phyloP scores from a whole-genome alignment of 176 grass and related monocot genomes.

The Triticum dicoccoides region DNA sequence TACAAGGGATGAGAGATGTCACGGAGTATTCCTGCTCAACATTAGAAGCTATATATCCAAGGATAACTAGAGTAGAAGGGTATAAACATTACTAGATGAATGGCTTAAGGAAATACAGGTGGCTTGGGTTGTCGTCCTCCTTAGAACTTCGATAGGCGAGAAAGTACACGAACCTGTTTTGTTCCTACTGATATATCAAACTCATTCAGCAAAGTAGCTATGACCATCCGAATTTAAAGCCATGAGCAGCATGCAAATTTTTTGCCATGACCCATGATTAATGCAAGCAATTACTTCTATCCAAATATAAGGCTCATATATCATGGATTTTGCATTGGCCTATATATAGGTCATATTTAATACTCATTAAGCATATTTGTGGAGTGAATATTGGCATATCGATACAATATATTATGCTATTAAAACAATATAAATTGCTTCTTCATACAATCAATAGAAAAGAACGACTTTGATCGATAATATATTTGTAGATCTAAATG shows the following conservation, averaged over 20 bases:
- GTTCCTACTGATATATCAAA: neutral
- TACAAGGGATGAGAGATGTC: neutral
- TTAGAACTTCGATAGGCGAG: neutral
- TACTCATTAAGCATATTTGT: too few species aligned
- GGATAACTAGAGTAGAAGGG: neutral
- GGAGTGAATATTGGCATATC: too few species aligned
- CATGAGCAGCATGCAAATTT: neutral
- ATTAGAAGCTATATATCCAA: neutral
- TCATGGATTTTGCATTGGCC: too few species aligned
- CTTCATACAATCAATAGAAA: too few species aligned
- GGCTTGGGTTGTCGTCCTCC: neutral
- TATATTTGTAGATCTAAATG: too few species aligned
- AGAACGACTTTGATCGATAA: too few species aligned
- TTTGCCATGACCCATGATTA: neutral
- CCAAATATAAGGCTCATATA: neutral
- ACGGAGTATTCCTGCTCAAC: neutral
- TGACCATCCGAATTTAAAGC: neutral
- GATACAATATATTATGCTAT: too few species aligned
- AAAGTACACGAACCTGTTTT: neutral
- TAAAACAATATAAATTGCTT: too few species aligned
- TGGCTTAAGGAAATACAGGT: neutral
- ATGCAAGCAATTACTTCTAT: neutral
- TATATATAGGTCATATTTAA: too few species aligned
- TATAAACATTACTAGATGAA: neutral
- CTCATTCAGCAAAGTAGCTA: neutral